Percentiles rank a stretch among this genome's conserved stretches.
Evolutionary conservation across 176 grass and related monocot genomes (phyloP).

Genomic region (Oryza coarctata): DNA sequence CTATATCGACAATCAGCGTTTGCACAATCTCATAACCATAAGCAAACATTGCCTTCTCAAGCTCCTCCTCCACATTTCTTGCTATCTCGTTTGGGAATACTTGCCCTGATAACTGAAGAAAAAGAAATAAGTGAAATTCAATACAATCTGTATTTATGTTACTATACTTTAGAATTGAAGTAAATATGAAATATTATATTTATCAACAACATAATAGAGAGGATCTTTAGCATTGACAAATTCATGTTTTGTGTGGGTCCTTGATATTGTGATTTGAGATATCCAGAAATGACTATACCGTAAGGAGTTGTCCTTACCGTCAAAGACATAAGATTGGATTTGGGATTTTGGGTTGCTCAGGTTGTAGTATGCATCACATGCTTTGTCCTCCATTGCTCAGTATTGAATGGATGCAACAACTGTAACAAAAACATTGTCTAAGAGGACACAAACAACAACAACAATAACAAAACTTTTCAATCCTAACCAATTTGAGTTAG

Average conservation of each 20-base stretch:
- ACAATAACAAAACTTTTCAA: too few relatives aligned
- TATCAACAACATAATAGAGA: neutral
- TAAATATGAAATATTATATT: neutral
- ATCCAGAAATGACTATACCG: neutral
- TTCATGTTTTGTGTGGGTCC: neutral
- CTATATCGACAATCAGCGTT: conserved; percentile 53
- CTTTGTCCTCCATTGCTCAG: conserved; percentile 54
- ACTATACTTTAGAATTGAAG: neutral
- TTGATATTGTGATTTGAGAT: neutral
- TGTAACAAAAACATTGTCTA: conserved; percentile 73
- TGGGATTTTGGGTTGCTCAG: conserved; percentile 57
- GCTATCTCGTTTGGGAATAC: conserved; percentile 46
- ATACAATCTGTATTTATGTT: neutral
- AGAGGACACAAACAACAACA: too few relatives aligned
- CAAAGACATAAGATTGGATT: conserved; percentile 76
- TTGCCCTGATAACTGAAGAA: conserved; percentile 44
- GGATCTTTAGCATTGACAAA: conserved; percentile 4
- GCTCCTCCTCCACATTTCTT: conserved; percentile 45
- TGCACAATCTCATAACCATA: conserved; percentile 56
- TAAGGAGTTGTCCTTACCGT: conserved; percentile 40
- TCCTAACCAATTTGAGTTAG: too few relatives aligned
- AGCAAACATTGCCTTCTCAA: conserved; percentile 46
- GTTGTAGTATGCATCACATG: conserved; percentile 62
- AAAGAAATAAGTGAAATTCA: conserved; percentile 8
- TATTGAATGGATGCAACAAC: conserved; percentile 76